Conservation (phyloP, 2,329 filamentous ascomycete genomes). For the Davidsoniella australis region DNA sequence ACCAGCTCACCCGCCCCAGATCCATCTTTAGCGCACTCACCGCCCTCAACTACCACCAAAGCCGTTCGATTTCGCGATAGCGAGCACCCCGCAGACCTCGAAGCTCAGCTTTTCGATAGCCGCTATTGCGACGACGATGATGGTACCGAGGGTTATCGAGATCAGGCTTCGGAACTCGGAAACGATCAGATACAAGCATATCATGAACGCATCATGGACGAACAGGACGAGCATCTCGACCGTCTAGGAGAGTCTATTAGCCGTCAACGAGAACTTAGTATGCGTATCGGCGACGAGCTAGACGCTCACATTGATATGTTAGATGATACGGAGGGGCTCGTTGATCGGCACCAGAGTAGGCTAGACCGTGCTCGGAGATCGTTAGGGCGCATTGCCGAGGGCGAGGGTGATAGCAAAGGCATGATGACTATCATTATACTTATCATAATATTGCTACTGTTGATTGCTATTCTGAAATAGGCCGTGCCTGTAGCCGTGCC, state of each 20-base stretch:
- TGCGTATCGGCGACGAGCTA: conserved; percentile 91
- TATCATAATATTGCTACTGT: conserved; percentile 63
- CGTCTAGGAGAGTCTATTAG: conserved; percentile 69
- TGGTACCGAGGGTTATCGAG: conserved; percentile 34
- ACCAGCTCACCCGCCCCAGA: conserved; percentile 30
- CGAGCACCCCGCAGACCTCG: conserved; percentile 20
- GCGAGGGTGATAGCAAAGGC: conserved; percentile 73
- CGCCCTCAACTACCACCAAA: conserved; percentile 31
- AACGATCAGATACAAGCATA: conserved; percentile 81
- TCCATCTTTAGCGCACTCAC: conserved; percentile 22
- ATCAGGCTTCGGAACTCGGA: conserved; percentile 42
- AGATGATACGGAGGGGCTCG: conserved; percentile 70
- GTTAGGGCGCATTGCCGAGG: conserved; percentile 53
- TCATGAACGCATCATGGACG: conserved; percentile 61
- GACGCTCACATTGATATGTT: conserved; percentile 79
- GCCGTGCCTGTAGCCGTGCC: no score
- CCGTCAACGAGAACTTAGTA: conserved; percentile 78
- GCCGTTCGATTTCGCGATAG: conserved; percentile 74
- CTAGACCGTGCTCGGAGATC: conserved; percentile 58
- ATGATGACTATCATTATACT: conserved; percentile 66
- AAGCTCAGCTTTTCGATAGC: conserved; percentile 28
- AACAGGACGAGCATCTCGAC: conserved; percentile 92
- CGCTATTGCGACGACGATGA: conserved; percentile 51
- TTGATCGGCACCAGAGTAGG: conserved; percentile 63
- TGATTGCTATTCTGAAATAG: conserved; percentile 69